Conservation (phyloP, 305 asterid species). For the Fraxinus latifolia region DNA sequence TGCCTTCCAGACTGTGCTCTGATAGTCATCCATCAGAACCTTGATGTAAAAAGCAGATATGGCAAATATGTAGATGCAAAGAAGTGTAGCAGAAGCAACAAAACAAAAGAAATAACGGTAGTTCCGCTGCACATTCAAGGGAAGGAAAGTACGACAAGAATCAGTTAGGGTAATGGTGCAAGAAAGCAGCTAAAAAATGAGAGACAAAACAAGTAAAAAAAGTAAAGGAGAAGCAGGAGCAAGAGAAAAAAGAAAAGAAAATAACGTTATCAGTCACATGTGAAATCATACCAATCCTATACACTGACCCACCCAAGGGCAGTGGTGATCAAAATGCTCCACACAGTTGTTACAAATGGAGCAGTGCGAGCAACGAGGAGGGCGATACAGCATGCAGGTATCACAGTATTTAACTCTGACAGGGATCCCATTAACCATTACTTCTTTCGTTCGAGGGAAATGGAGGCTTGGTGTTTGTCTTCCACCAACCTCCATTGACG, state of each 20-base stretch:
- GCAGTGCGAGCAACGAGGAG: constrained; percentile 99
- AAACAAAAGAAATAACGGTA: constrained; percentile 89
- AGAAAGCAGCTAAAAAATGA: constrained; percentile 20
- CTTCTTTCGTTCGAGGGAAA: constrained; percentile 91
- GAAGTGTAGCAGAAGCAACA: constrained; percentile 80
- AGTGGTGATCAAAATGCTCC: constrained; percentile 98
- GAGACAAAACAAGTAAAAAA: neutral
- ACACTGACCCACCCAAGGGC: constrained; percentile 99
- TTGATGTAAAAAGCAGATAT: constrained; percentile 83
- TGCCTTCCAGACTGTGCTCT: constrained; percentile 86
- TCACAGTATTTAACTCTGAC: constrained; percentile 92
- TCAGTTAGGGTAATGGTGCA: constrained; percentile 19
- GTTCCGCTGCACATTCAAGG: constrained; percentile 70
- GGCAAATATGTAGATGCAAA: constrained; percentile 84
- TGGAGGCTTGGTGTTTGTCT: constrained; percentile 92
- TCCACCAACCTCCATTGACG: constrained; percentile 69
- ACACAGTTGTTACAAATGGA: constrained; percentile 96
- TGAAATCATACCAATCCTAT: constrained; percentile 74
- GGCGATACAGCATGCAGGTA: constrained; percentile 97
- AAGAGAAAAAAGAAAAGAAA: constrained; percentile 1
- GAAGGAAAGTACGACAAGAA: constrained; percentile 13
- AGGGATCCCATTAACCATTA: constrained; percentile 83
- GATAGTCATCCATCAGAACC: constrained; percentile 74
- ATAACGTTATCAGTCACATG: neutral
- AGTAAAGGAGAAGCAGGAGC: constrained; percentile 1